Evolutionary conservation across 129 eudicot species (phyloP), one percentile per base, ranked within the genome.

Genomic region (Flaveria sonorensis): DNA sequence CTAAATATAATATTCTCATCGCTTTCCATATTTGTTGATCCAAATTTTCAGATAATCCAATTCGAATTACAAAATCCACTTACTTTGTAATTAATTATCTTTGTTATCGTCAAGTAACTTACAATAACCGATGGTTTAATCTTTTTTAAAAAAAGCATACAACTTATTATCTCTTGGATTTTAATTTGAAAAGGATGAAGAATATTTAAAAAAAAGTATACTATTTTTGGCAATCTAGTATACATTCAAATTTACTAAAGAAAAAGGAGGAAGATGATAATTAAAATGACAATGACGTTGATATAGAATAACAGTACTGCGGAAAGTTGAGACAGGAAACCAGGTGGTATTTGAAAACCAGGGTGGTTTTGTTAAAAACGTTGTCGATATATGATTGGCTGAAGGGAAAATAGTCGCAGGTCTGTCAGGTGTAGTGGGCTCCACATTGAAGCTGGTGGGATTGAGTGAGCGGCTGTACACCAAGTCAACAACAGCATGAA

Each of bases 341-440:
- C 73, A 16, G 75, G 83, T 62, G 81, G 86, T 82, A 74, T 73
- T 59, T n/a, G 45, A 46, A 84, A 77, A 82, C 88, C 77, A 56
- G 46, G 15, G 84, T 82, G 83, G 88, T 89, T 81, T 86, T 47
- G 21, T 20, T 42, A 19, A 75, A 68, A 65, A 16, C 74, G 93
- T 77, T 89, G 93, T 89, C 89, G 87, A 76, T 0, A 12, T 77
- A 0, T 74, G 73, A 83, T 84, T 89, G 87, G 93, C 16, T 53
- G 59, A 57, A 12, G 40, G 1, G 13, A 12, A 53, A 30, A 61
- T 9, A 10, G 11, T 24, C 57, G 10, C 52, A 32, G 65, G 70
- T 70, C 18, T 79, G 81, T 78, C 81, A 10, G 51, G 39, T 23
- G 21, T 26, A 0, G 43, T 6, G 68, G 70, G 83, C 68, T 62